Percentiles rank a stretch among this genome's conserved stretches.
These are phyloP conservation scores for Adansonia madagascariensis DNA, from an alignment of 441 rosid species.

Conservation along the genomic window DNA sequence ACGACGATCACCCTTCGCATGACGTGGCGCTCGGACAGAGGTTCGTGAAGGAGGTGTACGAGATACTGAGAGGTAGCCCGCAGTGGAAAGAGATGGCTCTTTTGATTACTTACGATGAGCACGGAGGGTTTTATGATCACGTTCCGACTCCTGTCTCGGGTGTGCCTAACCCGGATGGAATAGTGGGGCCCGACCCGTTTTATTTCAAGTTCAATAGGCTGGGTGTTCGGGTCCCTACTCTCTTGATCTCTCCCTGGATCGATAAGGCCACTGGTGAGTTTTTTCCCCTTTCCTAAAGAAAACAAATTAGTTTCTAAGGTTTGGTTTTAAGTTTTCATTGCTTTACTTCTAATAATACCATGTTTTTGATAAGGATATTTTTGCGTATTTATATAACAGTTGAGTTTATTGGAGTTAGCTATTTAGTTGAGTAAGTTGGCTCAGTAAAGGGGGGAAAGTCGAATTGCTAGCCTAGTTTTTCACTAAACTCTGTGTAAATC, in stretches of 20 bases:
- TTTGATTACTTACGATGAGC: conserved; percentile 88
- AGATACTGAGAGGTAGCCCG: conserved; percentile 78
- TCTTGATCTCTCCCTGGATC: conserved; percentile 86
- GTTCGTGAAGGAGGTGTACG: conserved; percentile 92
- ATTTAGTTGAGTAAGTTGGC: neutral
- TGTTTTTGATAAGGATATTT: conserved; percentile 8
- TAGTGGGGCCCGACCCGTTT: conserved; percentile 82
- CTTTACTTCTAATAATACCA: neutral
- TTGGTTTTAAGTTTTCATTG: neutral
- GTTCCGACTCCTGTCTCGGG: conserved; percentile 78
- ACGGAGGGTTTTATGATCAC: conserved; percentile 92
- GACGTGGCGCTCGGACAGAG: conserved; percentile 83
- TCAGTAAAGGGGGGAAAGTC: neutral
- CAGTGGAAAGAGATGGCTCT: conserved; percentile 96
- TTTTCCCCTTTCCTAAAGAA: neutral
- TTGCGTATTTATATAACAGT: neutral
- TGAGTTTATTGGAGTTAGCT: neutral
- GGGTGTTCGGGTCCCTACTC: conserved; percentile 88
- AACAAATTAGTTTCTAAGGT: neutral
- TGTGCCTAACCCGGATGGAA: conserved; percentile 92
- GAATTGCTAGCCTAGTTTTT: conserved; percentile 11
- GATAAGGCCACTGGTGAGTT: conserved; percentile 84
- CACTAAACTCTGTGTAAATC: too few relatives aligned
- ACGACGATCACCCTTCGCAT: conserved; percentile 94
- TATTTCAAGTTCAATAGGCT: conserved; percentile 81